These are phyloP conservation scores for Cryptosporidium tyzzeri DNA, from an alignment of 169 alveolate genomes.

Conservation along the genomic window DNA sequence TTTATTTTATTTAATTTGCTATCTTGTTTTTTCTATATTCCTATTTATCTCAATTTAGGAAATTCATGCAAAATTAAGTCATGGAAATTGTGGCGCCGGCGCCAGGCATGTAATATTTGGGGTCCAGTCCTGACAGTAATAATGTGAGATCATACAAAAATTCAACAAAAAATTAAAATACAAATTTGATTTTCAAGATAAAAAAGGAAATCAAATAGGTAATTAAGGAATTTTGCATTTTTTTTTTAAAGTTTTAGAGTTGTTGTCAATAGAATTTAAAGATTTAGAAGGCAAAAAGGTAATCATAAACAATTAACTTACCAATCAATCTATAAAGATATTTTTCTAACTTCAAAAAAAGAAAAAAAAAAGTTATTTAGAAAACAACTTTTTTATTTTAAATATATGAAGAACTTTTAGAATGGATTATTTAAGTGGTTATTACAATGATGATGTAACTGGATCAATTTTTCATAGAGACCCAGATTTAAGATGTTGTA, in stretches of 20 bases:
- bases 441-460: neutral
- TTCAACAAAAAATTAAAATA: neutral
- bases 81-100: constrained; percentile 29
- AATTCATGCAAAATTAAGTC: constrained; percentile 26
- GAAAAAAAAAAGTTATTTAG: neutral
- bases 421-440: neutral
- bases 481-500: constrained; percentile 40
- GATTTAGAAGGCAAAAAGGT: neutral
- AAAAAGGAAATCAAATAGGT: neutral
- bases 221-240: too few relatives aligned
- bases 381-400: neutral
- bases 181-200: neutral
- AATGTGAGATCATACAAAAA: constrained; percentile 12
- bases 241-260: neutral
- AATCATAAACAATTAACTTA: too few relatives aligned
- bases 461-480: neutral
- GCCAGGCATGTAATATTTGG: constrained; percentile 52
- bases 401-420: neutral
- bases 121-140: constrained; percentile 48
- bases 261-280: neutral
- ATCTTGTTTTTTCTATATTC: neutral
- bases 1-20: too few relatives aligned
- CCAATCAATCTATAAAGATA: too few relatives aligned
- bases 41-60: neutral
- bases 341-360: neutral